These are phyloP conservation scores for Akanthomyces muscarius DNA, from an alignment of 2,329 filamentous ascomycete genomes.

Conservation along the genomic window DNA sequence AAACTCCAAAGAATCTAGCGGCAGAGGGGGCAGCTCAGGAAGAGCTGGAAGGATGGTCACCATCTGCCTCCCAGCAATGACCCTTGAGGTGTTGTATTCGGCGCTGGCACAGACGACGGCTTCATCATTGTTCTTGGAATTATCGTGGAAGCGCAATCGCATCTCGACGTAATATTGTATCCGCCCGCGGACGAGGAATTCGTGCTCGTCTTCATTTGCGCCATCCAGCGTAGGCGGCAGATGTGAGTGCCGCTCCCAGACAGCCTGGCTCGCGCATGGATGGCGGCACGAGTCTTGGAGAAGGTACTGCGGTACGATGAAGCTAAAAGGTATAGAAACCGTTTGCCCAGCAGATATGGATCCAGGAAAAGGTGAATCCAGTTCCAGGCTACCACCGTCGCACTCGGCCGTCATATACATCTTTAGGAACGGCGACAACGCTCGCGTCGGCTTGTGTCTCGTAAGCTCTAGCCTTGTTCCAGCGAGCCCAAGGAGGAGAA, in stretches of 20 bases:
- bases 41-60: background rate
- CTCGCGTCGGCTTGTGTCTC: slow-evolving; percentile 7
- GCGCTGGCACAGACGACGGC: background rate
- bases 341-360: background rate
- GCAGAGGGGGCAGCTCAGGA: slow-evolving; percentile 7
- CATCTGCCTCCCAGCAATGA: slow-evolving; percentile 3
- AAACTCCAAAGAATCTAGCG: background rate
- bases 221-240: slow-evolving; percentile 5
- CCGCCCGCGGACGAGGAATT: slow-evolving; percentile 3
- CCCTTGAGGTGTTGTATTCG: background rate
- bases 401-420: slow-evolving; percentile 10
- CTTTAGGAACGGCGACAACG: slow-evolving; percentile 6
- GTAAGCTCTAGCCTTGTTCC: slow-evolving; percentile 7
- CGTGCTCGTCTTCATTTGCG: background rate
- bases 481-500: slow-evolving; percentile 9
- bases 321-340: background rate
- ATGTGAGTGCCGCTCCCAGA: slow-evolving; percentile 9
- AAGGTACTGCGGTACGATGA: slow-evolving; percentile 12
- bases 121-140: background rate
- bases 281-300: slow-evolving; percentile 5
- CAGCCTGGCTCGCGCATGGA: background rate
- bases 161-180: slow-evolving; percentile 13
- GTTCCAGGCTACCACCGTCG: background rate
- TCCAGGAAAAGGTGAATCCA: background rate
- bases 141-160: background rate